Evolutionary conservation across 768 basidiomycete genomes (phyloP).

Genomic region (Russula dissimulans): DNA sequence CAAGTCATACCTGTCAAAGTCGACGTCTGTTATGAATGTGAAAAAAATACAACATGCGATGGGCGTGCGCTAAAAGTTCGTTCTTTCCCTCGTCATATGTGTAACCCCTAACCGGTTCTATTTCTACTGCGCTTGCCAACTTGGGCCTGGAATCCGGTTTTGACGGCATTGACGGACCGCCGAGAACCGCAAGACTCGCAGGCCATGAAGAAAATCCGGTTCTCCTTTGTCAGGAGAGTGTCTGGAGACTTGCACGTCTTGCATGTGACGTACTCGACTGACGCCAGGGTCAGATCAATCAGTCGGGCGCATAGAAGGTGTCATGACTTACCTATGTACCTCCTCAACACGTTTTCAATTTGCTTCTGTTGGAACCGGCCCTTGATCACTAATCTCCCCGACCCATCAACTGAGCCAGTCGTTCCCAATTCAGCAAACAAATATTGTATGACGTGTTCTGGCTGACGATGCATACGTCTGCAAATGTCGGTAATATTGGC

Average conservation of each 20-base stretch:
- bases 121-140: slow-evolving; percentile 82
- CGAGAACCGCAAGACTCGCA: slow-evolving; percentile 87
- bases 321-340: slow-evolving; percentile 77
- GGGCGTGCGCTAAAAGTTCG: slow-evolving; percentile 11
- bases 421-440: slow-evolving; percentile 98
- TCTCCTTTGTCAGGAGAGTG: slow-evolving; percentile 93
- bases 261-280: slow-evolving; percentile 98
- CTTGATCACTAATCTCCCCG: slow-evolving; percentile 88
- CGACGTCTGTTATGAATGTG: slow-evolving; percentile 11
- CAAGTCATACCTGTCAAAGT: slow-evolving; percentile 15
- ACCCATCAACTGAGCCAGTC: slow-evolving; percentile 89
- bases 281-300: neutral
- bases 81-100: slow-evolving; percentile 4
- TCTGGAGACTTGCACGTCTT: slow-evolving; percentile 99
- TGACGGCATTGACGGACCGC: slow-evolving; percentile 92
- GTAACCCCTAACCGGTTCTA: slow-evolving; percentile 45
- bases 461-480: slow-evolving; percentile 95
- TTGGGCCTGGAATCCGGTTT: slow-evolving; percentile 97
- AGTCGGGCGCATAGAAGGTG: neutral
- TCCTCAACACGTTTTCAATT: slow-evolving; percentile 90
- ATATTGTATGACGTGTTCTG: slow-evolving; percentile 96
- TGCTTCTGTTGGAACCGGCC: slow-evolving; percentile 98
- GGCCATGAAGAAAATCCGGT: slow-evolving; percentile 96
- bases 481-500: slow-evolving; percentile 97
- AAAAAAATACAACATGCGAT: slow-evolving; percentile 19